Percentiles rank a stretch among this genome's conserved stretches.
Evolutionary conservation across 148 eudicot genomes (phyloP).

Genomic region (Nepenthes mirabilis): DNA sequence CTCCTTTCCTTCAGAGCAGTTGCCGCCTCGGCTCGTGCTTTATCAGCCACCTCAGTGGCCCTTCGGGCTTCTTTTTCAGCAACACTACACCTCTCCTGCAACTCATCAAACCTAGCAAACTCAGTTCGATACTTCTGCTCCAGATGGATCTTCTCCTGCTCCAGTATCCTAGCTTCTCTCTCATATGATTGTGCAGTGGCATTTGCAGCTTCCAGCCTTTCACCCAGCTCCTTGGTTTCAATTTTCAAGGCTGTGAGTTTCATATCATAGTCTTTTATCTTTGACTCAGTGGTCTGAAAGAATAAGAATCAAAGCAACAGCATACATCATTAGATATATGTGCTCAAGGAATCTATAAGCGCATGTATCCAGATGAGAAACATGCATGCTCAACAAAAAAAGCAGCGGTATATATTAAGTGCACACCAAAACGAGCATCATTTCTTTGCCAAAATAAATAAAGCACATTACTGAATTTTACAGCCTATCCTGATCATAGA

Average conservation of each 20-base stretch:
- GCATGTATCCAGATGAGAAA: not conserved
- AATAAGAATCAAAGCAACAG: conserved; percentile 1
- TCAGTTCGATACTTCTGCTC: conserved; percentile 72
- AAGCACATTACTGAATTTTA: no score
- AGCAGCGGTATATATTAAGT: no score
- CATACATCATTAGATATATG: not conserved
- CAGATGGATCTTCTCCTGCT: conserved; percentile 67
- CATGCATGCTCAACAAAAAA: not conserved
- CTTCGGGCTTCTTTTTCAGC: conserved; percentile 90
- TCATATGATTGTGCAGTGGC: conserved; percentile 57
- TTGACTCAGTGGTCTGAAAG: conserved; percentile 68
- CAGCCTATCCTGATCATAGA: no score
- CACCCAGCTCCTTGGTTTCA: conserved; percentile 45
- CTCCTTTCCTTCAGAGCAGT: conserved; percentile 61
- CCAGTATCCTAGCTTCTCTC: conserved; percentile 68
- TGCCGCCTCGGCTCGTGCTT: conserved; percentile 71
- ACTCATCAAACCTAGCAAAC: conserved; percentile 63
- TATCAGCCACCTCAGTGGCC: conserved; percentile 72
- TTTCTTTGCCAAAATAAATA: no score
- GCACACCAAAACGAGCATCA: no score
- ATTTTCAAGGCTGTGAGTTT: conserved; percentile 38
- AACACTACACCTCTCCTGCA: conserved; percentile 63
- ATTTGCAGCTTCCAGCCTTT: conserved; percentile 50
- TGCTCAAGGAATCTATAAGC: not conserved
- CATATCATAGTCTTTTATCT: conserved; percentile 46